These are phyloP conservation scores for Massarina eburnea DNA, from an alignment of 2,329 filamentous ascomycete genomes.

Conservation along the genomic window DNA sequence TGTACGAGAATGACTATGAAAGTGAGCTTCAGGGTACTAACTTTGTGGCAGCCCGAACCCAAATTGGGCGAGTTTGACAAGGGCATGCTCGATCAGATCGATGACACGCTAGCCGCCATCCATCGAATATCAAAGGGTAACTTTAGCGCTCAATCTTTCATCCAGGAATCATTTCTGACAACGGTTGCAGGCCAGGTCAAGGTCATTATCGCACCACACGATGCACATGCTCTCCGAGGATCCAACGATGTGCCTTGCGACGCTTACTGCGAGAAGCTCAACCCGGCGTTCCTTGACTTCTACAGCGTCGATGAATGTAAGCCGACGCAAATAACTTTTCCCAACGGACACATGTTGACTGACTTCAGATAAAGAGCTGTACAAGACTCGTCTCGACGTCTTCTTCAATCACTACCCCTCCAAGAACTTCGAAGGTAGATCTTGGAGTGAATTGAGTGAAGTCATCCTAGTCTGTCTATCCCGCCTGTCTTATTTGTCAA, in stretches of 20 bases:
- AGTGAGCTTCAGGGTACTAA: constrained; percentile 1
- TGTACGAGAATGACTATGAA: constrained; percentile 15
- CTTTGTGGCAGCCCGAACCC: constrained; percentile 24
- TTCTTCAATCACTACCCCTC: constrained; percentile 41
- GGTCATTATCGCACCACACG: constrained; percentile 40
- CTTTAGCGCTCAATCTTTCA: not conserved
- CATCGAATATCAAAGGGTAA: constrained; percentile 37
- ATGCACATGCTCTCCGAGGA: constrained; percentile 36
- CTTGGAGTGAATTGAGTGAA: constrained; percentile 34
- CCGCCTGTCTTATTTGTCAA: not conserved
- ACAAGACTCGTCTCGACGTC: constrained; percentile 35
- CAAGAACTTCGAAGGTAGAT: constrained; percentile 32
- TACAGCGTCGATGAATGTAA: constrained; percentile 35
- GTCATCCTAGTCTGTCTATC: constrained; percentile 31
- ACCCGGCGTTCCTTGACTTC: constrained; percentile 38
- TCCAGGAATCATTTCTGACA: constrained; percentile 1
- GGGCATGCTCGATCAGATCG: constrained; percentile 35
- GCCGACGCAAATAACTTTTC: not conserved
- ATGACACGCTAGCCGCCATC: constrained; percentile 38
- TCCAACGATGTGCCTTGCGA: constrained; percentile 36
- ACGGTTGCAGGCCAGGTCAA: constrained; percentile 30
- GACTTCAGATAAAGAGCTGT: constrained; percentile 22
- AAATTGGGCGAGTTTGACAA: constrained; percentile 35
- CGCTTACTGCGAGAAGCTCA: constrained; percentile 35
- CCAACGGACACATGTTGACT: not conserved